A percentile compares a stretch with the other conserved stretches of the same genome.
Evolutionary conservation across 305 asterid genomes (phyloP).

Genomic region (Fraxinus paxiana): DNA sequence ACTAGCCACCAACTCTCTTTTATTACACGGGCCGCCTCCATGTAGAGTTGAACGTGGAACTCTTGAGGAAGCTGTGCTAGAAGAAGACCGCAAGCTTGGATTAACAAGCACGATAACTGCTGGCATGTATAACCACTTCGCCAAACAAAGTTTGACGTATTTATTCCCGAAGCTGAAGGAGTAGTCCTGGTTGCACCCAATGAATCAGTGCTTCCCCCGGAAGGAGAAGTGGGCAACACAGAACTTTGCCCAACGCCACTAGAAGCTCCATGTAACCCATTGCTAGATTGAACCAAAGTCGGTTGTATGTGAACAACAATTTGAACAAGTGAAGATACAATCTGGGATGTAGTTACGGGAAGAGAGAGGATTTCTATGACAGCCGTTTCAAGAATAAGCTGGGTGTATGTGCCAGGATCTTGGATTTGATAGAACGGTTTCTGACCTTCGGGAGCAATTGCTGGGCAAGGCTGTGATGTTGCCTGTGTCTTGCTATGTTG

Average conservation of each 20-base stretch:
- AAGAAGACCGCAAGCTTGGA: conserved; percentile 95
- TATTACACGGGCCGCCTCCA: conserved; percentile 83
- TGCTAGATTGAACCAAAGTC: conserved; percentile 83
- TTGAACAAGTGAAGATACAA: conserved; percentile 89
- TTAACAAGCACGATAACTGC: conserved; percentile 88
- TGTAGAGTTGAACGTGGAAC: conserved; percentile 75
- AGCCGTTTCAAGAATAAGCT: conserved; percentile 92
- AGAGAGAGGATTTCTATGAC: conserved; percentile 91
- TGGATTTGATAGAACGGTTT: conserved; percentile 91
- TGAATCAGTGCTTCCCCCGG: conserved; percentile 96
- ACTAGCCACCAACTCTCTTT: conserved; percentile 97
- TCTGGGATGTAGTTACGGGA: conserved; percentile 74
- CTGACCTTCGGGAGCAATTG: conserved; percentile 62
- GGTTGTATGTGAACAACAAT: conserved; percentile 97
- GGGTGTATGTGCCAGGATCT: conserved; percentile 94
- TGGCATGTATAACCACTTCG: conserved; percentile 92
- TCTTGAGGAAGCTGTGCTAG: conserved; percentile 95
- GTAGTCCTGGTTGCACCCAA: conserved; percentile 60
- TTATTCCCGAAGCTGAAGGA: conserved; percentile 62
- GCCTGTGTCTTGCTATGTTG: conserved; percentile 51
- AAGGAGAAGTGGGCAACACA: conserved; percentile 90
- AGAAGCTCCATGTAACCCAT: conserved; percentile 57
- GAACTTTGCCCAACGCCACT: conserved; percentile 61
- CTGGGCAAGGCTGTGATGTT: conserved; percentile 54
- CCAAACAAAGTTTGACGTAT: conserved; percentile 70